Conservation (phyloP, 345 rosid genomes). For the Sonneratia caseolaris region DNA sequence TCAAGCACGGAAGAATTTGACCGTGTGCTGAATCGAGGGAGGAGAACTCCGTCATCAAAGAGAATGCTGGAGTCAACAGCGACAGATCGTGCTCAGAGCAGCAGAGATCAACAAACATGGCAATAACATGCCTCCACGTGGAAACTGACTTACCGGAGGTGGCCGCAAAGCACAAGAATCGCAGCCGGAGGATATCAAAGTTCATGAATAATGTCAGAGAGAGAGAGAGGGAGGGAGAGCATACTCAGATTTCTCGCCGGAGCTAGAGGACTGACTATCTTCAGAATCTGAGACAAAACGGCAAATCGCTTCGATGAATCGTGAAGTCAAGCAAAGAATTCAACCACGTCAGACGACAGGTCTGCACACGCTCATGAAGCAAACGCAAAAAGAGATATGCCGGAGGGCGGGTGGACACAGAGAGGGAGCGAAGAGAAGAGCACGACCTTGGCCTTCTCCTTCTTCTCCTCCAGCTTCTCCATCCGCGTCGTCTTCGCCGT, state of each 20-base stretch:
- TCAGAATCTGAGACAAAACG: conserved; percentile 40
- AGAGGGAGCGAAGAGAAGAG: neutral
- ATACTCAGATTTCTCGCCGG: conserved; percentile 63
- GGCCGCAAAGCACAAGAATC: conserved; percentile 5
- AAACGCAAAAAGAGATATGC: conserved; percentile 13
- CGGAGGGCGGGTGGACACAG: conserved; percentile 6
- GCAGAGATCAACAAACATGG: neutral
- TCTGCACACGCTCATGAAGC: conserved; percentile 12
- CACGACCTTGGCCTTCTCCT: conserved; percentile 17
- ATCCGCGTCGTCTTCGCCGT: conserved; percentile 15
- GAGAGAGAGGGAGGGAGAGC: conserved; percentile 9
- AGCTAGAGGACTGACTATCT: conserved; percentile 33
- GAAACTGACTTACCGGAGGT: neutral
- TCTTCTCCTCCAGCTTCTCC: conserved; percentile 15
- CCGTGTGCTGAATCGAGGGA: neutral
- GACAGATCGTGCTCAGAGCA: conserved; percentile 1
- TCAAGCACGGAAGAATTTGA: conserved; percentile 1
- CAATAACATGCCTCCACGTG: neutral
- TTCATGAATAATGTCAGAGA: neutral
- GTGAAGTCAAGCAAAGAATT: conserved; percentile 4
- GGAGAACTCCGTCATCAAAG: neutral
- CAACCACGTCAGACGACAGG: neutral
- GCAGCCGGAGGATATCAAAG: conserved; percentile 2
- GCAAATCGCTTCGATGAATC: conserved; percentile 17
- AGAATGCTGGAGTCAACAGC: conserved; percentile 8